Conservation (phyloP, 768 basidiomycete species). For the Dentipellis fragilis region DNA sequence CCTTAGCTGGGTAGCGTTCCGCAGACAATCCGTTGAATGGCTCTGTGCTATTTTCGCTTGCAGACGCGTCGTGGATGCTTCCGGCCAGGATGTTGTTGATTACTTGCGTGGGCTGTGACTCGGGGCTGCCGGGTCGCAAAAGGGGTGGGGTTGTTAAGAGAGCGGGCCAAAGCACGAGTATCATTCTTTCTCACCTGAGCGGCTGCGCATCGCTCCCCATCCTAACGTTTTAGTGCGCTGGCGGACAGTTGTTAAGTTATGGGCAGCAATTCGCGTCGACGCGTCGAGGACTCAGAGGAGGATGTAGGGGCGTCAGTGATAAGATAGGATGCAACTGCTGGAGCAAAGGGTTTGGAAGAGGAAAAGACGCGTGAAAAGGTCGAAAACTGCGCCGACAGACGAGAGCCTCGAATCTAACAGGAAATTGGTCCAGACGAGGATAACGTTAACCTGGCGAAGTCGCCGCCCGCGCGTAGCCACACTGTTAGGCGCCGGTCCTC, state of each 20-base stretch:
- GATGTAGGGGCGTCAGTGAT: too few species aligned
- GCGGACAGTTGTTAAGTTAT: too few species aligned
- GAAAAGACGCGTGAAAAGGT: not conserved
- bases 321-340: too few species aligned
- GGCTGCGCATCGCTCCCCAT: too few species aligned
- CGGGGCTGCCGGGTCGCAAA: conserved; percentile 12
- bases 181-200: too few species aligned
- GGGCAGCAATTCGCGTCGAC: too few species aligned
- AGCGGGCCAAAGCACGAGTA: too few species aligned
- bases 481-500: too few species aligned
- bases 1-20: conserved; percentile 13
- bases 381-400: not conserved
- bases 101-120: conserved; percentile 48
- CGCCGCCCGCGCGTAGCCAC: too few species aligned
- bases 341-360: not conserved
- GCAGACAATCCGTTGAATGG: conserved; percentile 11
- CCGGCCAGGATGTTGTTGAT: conserved; percentile 34
- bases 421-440: not conserved
- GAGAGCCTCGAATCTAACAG: not conserved
- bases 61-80: conserved; percentile 1
- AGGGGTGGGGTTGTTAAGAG: too few species aligned
- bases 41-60: not conserved
- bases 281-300: too few species aligned
- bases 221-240: too few species aligned
- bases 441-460: not conserved